These are phyloP conservation scores for Fusarium continuum DNA, from an alignment of 2,329 filamentous ascomycete genomes.

Conservation along the genomic window DNA sequence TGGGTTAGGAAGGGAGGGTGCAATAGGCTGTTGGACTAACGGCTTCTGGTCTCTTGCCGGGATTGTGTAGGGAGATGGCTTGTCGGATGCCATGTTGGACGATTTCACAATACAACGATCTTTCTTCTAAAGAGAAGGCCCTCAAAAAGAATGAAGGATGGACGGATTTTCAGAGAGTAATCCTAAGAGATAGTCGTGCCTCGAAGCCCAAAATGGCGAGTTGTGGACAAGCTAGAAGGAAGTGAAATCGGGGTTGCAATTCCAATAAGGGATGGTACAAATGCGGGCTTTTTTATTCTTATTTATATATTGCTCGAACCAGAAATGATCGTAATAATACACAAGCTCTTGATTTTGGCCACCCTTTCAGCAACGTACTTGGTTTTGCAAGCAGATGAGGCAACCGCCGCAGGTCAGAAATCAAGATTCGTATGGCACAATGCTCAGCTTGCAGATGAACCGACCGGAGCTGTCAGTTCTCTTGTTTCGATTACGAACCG, in stretches of 20 bases:
- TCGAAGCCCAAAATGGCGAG: constrained; percentile 18
- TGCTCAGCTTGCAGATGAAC: not conserved
- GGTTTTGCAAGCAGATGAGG: not conserved
- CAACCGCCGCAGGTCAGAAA: not conserved
- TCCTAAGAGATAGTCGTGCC: not conserved
- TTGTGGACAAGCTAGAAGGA: not conserved
- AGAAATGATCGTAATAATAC: no score
- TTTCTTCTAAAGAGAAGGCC: no score
- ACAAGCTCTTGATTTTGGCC: no score
- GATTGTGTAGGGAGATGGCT: not conserved
- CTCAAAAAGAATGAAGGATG: not conserved
- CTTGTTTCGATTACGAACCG: not conserved
- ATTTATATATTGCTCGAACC: not conserved
- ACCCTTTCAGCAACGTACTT: no score
- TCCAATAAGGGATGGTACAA: not conserved
- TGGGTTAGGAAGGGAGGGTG: not conserved
- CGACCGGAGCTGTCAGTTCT: constrained; percentile 2
- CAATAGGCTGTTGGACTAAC: not conserved
- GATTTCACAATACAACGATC: not conserved
- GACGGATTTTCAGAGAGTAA: not conserved
- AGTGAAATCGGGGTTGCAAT: not conserved
- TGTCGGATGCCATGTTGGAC: not conserved
- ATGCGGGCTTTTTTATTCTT: not conserved
- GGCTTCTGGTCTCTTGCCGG: not conserved
- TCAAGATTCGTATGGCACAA: not conserved